Evolutionary conservation across 495 filamentous ascomycete species (phyloP).

Genomic region (Penicillium ochrochloron): DNA sequence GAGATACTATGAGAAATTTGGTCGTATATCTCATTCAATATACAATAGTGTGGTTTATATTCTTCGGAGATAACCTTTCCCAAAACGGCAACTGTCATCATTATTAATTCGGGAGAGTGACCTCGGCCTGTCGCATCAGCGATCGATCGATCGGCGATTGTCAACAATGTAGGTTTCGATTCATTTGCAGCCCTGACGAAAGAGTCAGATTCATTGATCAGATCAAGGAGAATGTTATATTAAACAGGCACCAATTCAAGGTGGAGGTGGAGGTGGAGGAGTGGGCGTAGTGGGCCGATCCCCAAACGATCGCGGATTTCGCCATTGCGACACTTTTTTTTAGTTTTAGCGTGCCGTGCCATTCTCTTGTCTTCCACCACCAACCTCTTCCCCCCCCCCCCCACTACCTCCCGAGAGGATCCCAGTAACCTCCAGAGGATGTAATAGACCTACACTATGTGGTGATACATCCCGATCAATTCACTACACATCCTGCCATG

Average conservation of each 20-base stretch:
- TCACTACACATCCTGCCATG: constrained; percentile 34
- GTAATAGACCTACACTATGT: constrained; percentile 22
- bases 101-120: not conserved
- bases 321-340: constrained; percentile 32
- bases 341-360: constrained; percentile 6
- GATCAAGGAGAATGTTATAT: not conserved
- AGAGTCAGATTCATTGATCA: not conserved
- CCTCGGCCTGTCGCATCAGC: not conserved
- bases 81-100: not conserved
- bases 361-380: constrained; percentile 12
- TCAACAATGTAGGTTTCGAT: not conserved
- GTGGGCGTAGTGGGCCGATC: constrained; percentile 19
- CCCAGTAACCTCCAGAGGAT: constrained; percentile 14
- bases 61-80: not conserved
- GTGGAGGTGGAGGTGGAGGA: constrained; percentile 10
- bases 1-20: no score
- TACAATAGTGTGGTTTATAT: not conserved
- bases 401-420: constrained; percentile 7
- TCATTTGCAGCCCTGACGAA: not conserved
- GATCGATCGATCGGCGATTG: constrained; percentile 12
- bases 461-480: constrained; percentile 10
- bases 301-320: constrained; percentile 8
- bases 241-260: not conserved
- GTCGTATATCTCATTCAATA: not conserved
- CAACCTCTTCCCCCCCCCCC: constrained; percentile 3